A percentile compares a stretch with the other conserved stretches of the same genome.
Evolutionary conservation across 306 rosid species (phyloP).

Genomic region (Lotus japonicus): DNA sequence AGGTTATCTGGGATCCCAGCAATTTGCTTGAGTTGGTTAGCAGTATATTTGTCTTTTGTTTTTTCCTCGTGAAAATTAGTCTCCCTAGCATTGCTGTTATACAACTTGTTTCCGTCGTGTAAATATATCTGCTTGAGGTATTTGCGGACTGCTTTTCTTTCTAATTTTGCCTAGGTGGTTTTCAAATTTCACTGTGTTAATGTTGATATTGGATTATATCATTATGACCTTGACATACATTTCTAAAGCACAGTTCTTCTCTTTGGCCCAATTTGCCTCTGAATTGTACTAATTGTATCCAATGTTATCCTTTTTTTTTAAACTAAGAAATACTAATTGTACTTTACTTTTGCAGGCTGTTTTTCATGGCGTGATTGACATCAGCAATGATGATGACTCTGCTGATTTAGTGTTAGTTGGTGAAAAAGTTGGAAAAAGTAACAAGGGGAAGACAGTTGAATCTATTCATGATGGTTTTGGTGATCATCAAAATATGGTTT

Average conservation of each 20-base stretch:
- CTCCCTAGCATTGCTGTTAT: not conserved
- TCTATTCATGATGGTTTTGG: slow-evolving; percentile 28
- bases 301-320: too few species aligned
- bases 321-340: not conserved
- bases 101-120: not conserved
- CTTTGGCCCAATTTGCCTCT: not conserved
- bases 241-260: not conserved
- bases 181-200: slow-evolving; percentile 3
- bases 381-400: slow-evolving; percentile 44
- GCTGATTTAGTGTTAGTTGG: slow-evolving; percentile 33
- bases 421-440: slow-evolving; percentile 31
- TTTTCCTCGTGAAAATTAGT: not conserved
- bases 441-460: slow-evolving; percentile 52
- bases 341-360: slow-evolving; percentile 34
- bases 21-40: not conserved
- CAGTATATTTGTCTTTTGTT: not conserved
- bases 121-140: not conserved
- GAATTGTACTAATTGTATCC: too few species aligned
- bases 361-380: slow-evolving; percentile 44
- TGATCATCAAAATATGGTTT: slow-evolving; percentile 46
- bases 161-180: not conserved
- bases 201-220: not conserved
- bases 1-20: not conserved
- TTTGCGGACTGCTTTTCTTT: not conserved
- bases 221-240: not conserved